Base-by-base conservation (phyloP, 495 filamentous ascomycete species). In the Penicillium alfredii region DNA sequence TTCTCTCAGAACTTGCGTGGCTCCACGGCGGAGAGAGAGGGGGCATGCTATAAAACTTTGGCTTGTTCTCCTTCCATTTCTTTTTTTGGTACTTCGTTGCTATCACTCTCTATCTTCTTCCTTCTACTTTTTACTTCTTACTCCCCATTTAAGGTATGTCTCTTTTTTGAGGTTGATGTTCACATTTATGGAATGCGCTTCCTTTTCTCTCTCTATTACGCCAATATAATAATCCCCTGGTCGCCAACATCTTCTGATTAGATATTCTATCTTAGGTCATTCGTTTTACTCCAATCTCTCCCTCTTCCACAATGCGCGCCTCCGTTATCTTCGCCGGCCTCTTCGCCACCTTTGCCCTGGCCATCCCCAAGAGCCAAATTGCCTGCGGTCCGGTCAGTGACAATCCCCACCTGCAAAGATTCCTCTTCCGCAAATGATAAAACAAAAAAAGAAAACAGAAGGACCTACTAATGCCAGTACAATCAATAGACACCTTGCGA, bases 1-100 rank as follows among this genome's bases (percentile, higher is more conserved):
- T n/a, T n/a, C n/a, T n/a, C n/a, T n/a, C n/a, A n/a, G n/a, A n/a
- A n/a, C n/a, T n/a, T n/a, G n/a, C n/a, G n/a, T n/a, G n/a, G n/a
- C n/a, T n/a, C n/a, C n/a, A n/a, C n/a, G n/a, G n/a, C n/a, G n/a
- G n/a, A n/a, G n/a, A n/a, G n/a, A n/a, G n/a, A n/a, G n/a, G n/a
- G n/a, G 27, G 34, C 35, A 43, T 46, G 49, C 21, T 53, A 53
- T 50, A 53, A 53, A 42, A 50, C 30, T 14, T 46, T 26, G 30
- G 40, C 8, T 15, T 21, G 28, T 30, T 38, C 22, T 27, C 7
- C 23, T 12, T 29, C 26, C 26, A 29, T 29, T 32, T 31, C 26
- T 29, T n/a, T 24, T 22, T 29, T 33, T 9, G 16, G 16, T 38
- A 25, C 35, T 27, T 19, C 27, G 8, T 14, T 25, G 10, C 20